phyloP scores from a whole-genome alignment of 495 filamentous ascomycete genomes.

The Aspergillus steynii region DNA sequence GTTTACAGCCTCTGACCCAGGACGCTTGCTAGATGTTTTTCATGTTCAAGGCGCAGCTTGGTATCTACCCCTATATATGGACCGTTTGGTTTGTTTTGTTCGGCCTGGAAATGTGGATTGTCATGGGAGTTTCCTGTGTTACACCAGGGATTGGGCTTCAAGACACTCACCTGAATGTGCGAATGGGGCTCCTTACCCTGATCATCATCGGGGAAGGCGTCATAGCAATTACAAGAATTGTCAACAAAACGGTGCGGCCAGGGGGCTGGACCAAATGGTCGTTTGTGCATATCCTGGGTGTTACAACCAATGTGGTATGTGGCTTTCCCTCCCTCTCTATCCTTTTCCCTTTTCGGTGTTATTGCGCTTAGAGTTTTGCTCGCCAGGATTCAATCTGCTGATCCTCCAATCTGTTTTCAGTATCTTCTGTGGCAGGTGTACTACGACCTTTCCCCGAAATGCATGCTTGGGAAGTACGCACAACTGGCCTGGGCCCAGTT shows the following conservation, averaged over 20 bases:
- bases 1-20: slow-evolving; percentile 9
- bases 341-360: slow-evolving; percentile 32
- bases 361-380: background rate
- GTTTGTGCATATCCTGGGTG: slow-evolving; percentile 52
- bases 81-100: slow-evolving; percentile 61
- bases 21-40: slow-evolving; percentile 34
- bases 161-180: slow-evolving; percentile 63
- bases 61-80: slow-evolving; percentile 42
- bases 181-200: slow-evolving; percentile 66
- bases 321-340: slow-evolving; percentile 24
- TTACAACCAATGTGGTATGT: slow-evolving; percentile 49
- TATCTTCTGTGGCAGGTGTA: slow-evolving; percentile 73
- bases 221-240: slow-evolving; percentile 52
- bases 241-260: slow-evolving; percentile 56
- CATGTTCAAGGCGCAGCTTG: slow-evolving; percentile 30
- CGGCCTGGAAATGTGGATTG: slow-evolving; percentile 52
- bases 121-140: slow-evolving; percentile 54
- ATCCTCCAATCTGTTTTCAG: slow-evolving; percentile 22
- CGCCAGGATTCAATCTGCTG: background rate
- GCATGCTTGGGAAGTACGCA: slow-evolving; percentile 48
- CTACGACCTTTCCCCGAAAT: slow-evolving; percentile 56
- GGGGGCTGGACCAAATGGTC: slow-evolving; percentile 50
- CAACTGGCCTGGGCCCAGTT: slow-evolving; percentile 66
- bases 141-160: slow-evolving; percentile 62
- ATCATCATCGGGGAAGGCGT: slow-evolving; percentile 72